Percentiles rank a stretch among this genome's conserved stretches.
Conservation (phyloP, 345 rosid species). For the Linum lewisii region DNA sequence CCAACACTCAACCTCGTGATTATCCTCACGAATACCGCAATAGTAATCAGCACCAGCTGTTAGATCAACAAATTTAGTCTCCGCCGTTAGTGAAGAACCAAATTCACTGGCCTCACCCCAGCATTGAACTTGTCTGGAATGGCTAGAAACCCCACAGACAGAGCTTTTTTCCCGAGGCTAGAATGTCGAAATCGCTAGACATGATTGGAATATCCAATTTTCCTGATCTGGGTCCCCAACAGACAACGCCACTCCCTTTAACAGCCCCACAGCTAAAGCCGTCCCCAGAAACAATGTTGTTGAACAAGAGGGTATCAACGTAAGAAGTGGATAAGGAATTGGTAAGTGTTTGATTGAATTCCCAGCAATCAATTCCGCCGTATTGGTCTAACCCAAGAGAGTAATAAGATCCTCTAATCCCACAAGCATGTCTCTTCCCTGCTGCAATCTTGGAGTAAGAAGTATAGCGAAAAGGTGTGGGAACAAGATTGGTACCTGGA, state of each 20-base stretch:
- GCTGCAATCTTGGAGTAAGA: constrained; percentile 76
- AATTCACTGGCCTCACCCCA: constrained; percentile 46
- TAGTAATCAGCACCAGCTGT: constrained; percentile 69
- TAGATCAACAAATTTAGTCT: constrained; percentile 40
- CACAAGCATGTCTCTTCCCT: constrained; percentile 76
- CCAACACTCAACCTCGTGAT: constrained; percentile 82
- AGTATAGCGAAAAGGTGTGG: constrained; percentile 33
- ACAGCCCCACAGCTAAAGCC: constrained; percentile 81
- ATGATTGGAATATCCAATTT: constrained; percentile 35
- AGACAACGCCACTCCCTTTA: constrained; percentile 58
- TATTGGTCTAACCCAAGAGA: constrained; percentile 40
- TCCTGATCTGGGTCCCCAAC: constrained; percentile 72
- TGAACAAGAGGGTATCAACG: constrained; percentile 39
- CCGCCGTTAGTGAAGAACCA: constrained; percentile 23
- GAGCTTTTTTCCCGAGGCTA: constrained; percentile 51
- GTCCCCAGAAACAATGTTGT: constrained; percentile 61
- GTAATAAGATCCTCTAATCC: constrained; percentile 75
- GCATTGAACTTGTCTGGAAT: constrained; percentile 43
- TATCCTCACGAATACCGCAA: constrained; percentile 76
- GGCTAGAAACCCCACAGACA: constrained; percentile 49
- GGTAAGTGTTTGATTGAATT: constrained; percentile 31
- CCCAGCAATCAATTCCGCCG: constrained; percentile 80
- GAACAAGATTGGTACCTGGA: constrained; percentile 59
- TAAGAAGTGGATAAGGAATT: constrained; percentile 33
- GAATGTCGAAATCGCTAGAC: constrained; percentile 27